Evolutionary conservation across 2,329 filamentous ascomycete genomes (phyloP).

Genomic region (Epichloe hybrida): DNA sequence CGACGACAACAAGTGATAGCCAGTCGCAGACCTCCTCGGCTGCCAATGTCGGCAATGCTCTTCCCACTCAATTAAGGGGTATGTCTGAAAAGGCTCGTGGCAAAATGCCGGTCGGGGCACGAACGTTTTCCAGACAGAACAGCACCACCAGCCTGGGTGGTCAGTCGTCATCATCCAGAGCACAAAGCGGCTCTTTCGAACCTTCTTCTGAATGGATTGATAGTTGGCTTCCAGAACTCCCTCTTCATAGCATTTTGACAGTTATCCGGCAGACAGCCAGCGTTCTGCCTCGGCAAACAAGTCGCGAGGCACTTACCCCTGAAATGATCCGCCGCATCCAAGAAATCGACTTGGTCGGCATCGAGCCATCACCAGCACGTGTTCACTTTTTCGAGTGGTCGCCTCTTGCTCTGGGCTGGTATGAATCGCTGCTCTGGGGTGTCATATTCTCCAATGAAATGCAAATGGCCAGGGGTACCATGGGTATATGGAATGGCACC

Average conservation of each 20-base stretch:
- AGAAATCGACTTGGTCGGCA: slow-evolving; percentile 49
- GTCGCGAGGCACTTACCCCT: slow-evolving; percentile 27
- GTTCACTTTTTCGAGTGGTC: slow-evolving; percentile 97
- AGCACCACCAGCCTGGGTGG: slow-evolving; percentile 70
- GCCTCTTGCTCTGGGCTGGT: slow-evolving; percentile 81
- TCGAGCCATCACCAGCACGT: slow-evolving; percentile 61
- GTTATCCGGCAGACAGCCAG: slow-evolving; percentile 54
- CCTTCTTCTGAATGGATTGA: slow-evolving; percentile 81
- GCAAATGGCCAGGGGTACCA: slow-evolving; percentile 71
- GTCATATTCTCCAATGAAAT: slow-evolving; percentile 87
- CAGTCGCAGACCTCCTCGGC: slow-evolving; percentile 55
- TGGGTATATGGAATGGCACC: slow-evolving; percentile 91
- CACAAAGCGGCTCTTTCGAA: slow-evolving; percentile 49
- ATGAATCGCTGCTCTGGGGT: slow-evolving; percentile 87
- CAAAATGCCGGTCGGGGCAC: slow-evolving; percentile 77
- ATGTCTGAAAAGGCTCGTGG: slow-evolving; percentile 97
- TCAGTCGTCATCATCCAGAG: slow-evolving; percentile 44
- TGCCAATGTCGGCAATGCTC: slow-evolving; percentile 57
- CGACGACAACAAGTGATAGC: slow-evolving; percentile 50
- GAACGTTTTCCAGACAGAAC: slow-evolving; percentile 80
- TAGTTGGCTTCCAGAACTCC: slow-evolving; percentile 82
- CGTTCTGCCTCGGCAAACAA: slow-evolving; percentile 39
- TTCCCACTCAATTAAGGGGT: slow-evolving; percentile 69
- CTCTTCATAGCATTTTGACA: slow-evolving; percentile 73
- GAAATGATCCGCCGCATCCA: slow-evolving; percentile 42